phyloP scores from a whole-genome alignment of 352 stramenopile species.

The Globisporangium echinulatum region DNA sequence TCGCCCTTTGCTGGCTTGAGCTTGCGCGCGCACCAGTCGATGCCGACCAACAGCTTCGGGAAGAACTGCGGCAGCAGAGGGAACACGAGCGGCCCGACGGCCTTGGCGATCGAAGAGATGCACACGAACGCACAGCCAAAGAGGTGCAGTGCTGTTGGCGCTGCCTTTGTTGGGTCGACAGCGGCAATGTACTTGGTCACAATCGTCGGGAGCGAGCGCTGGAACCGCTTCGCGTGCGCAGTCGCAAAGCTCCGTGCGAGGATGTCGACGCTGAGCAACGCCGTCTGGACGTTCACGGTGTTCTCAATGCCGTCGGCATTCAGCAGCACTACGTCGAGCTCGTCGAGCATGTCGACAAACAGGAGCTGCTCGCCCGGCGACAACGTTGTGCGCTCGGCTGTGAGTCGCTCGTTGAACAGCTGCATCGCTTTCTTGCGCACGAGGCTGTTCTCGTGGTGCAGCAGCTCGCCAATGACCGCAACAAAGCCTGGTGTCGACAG shows the following conservation, averaged over 20 bases:
- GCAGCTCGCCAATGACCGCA: conserved; percentile 73
- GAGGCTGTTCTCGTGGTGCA: conserved; percentile 83
- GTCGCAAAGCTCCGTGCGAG: conserved; percentile 73
- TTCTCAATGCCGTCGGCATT: conserved; percentile 55
- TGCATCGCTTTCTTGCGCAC: conserved; percentile 87
- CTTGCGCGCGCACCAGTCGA: conserved; percentile 45
- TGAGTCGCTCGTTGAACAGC: conserved; percentile 82
- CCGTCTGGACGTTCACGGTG: conserved; percentile 78
- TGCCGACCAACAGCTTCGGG: conserved; percentile 55
- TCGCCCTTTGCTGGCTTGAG: conserved; percentile 16
- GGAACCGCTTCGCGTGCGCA: conserved; percentile 67
- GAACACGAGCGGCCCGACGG: conserved; percentile 66
- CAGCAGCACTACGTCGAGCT: conserved; percentile 63
- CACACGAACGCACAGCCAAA: conserved; percentile 79
- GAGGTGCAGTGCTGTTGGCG: conserved; percentile 60
- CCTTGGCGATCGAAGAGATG: conserved; percentile 67
- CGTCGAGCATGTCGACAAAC: conserved; percentile 86
- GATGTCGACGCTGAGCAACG: conserved; percentile 79
- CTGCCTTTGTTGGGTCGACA: conserved; percentile 35
- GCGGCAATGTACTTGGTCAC: conserved; percentile 53
- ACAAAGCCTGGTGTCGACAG: conserved; percentile 83
- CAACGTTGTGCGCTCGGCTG: conserved; percentile 54
- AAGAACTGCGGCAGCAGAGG: conserved; percentile 82
- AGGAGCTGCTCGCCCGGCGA: conserved; percentile 66
- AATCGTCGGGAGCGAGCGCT: conserved; percentile 62